Evolutionary conservation across 225 moss, liverwort and hornwort species (phyloP), one percentile per base, ranked within the genome.

Genomic region (Polytrichum formosum): DNA sequence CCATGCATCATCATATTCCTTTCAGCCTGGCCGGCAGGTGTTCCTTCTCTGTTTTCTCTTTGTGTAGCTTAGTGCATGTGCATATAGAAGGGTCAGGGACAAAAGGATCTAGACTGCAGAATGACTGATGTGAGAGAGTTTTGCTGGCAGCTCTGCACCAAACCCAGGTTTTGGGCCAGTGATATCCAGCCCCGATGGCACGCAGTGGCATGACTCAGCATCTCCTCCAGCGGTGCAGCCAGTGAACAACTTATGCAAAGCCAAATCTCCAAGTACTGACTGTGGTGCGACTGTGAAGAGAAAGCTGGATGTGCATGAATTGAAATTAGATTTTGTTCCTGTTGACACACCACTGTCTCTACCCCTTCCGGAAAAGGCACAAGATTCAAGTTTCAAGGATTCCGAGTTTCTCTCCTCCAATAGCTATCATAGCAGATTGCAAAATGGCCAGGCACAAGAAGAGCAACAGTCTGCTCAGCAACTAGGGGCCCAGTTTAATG

Each of bases 141-240:
- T 75, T 63, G 56, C 29, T 74, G 76, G 76, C 83, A 87, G 87
- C 69, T 76, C 72, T 72, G 83, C 76, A 67, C 87, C 81, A 61
- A 84, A 89, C 1, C 68, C 79, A 27, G 77, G 75, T 71, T 89
- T 82, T 68, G 84, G 81, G 53, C 74, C 72, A 53, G 81, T 59
- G 19, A 76, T 65, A 53, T 69, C 64, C 26, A 66, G 69, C 26
- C 64, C 77, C 54, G 79, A 81, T 66, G 79, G 79, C n/a, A 68
- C 86, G 83, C 84, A 86, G 58, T 86, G 85, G 89, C 81, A 70
- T 74, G 77, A 79, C 67, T 82, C 86, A 56, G 78, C 77, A 64
- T 84, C 89, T 31, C 86, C 89, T 74, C 76, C 86, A 61, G 72
- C 70, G 55, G 72, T 81, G 74, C 71, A 75, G 19, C 4, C 76